These are phyloP conservation scores for Lotmaria passim DNA, from an alignment of 208 protist genomes.

Conservation along the genomic window DNA sequence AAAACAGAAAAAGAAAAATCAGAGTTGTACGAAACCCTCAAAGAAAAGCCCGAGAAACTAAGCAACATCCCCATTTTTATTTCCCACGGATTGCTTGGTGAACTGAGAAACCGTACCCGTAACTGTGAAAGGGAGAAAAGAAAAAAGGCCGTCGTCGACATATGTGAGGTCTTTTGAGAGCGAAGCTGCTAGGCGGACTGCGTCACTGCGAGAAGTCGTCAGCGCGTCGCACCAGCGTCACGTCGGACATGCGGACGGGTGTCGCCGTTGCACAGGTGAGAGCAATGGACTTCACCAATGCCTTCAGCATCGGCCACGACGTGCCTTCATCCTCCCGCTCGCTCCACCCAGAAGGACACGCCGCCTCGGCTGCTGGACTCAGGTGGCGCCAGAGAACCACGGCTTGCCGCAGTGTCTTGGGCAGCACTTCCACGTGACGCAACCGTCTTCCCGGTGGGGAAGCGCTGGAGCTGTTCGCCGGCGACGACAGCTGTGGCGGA, in stretches of 20 bases:
- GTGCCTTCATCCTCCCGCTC: neutral
- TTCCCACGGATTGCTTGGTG: too few species aligned
- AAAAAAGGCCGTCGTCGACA: too few species aligned
- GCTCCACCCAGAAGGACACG: neutral
- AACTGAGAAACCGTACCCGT: too few species aligned
- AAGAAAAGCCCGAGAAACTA: too few species aligned
- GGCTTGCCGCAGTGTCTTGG: constrained; percentile 41
- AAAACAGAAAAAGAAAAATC: too few species aligned
- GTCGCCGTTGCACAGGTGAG: constrained; percentile 31
- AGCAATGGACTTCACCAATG: constrained; percentile 35
- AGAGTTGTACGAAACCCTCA: too few species aligned
- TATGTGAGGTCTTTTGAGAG: too few species aligned
- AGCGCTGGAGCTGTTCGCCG: neutral
- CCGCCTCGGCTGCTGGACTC: neutral
- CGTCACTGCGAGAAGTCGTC: neutral
- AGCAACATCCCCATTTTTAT: too few species aligned
- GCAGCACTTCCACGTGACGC: constrained; percentile 32
- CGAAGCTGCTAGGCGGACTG: neutral
- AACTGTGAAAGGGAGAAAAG: too few species aligned
- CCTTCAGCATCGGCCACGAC: constrained; percentile 22
- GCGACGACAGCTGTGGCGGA: neutral
- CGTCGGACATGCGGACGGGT: constrained; percentile 35
- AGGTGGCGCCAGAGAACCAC: constrained; percentile 44
- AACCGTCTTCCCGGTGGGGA: constrained; percentile 7
- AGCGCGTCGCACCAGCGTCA: constrained; percentile 20